A percentile compares a stretch with the other conserved stretches of the same genome.
phyloP scores from a whole-genome alignment of 805 yeast species.

The Candida fluviatilis region DNA sequence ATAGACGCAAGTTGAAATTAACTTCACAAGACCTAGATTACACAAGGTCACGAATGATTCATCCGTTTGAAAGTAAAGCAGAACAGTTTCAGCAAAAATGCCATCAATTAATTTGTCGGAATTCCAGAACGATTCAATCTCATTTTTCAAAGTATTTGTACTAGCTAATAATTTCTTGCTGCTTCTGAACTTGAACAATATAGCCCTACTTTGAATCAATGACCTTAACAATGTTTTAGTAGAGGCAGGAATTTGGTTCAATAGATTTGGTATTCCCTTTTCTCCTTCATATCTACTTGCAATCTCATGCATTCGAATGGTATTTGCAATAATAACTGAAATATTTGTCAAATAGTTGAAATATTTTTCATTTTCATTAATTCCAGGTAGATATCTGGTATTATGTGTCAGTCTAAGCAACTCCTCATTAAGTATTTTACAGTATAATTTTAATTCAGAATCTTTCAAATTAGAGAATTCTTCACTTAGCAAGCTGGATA shows the following conservation, averaged over 20 bases:
- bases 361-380: constrained; percentile 13
- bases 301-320: constrained; percentile 57
- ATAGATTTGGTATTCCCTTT: constrained; percentile 18
- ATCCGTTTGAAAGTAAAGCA: constrained; percentile 41
- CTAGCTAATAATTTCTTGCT: constrained; percentile 8
- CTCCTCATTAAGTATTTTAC: constrained; percentile 13
- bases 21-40: constrained; percentile 26
- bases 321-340: constrained; percentile 37
- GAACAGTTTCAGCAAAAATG: constrained; percentile 34
- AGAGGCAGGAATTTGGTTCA: constrained; percentile 23
- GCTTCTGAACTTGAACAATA: constrained; percentile 14
- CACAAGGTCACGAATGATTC: constrained; percentile 38
- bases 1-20: constrained; percentile 19
- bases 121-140: constrained; percentile 24
- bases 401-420: constrained; percentile 11
- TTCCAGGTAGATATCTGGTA: constrained; percentile 8
- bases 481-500: constrained; percentile 20
- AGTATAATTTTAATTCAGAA: constrained; percentile 3
- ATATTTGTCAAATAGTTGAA: constrained; percentile 15
- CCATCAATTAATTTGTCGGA: constrained; percentile 22
- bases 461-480: constrained; percentile 15
- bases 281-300: constrained; percentile 47
- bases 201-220: constrained; percentile 38
- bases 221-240: constrained; percentile 34
- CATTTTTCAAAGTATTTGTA: constrained; percentile 9